Evolutionary conservation across 306 rosid species (phyloP).

Genomic region (Vicia villosa): DNA sequence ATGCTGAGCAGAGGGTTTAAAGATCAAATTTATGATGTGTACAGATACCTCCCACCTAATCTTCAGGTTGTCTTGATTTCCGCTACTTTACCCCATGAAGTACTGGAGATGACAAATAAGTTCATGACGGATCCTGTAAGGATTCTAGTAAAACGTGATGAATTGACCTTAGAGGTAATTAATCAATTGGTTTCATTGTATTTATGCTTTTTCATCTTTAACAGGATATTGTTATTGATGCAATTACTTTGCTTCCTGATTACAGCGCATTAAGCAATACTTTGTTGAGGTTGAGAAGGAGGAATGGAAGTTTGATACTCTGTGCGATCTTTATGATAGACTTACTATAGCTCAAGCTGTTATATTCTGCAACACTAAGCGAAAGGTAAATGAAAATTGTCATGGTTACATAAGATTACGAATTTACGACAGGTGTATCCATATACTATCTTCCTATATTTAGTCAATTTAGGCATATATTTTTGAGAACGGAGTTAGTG

Average conservation of each 20-base stretch:
- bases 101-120: slow-evolving; percentile 89
- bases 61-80: too few species aligned
- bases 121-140: slow-evolving; percentile 95
- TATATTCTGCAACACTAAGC: not conserved
- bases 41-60: too few species aligned
- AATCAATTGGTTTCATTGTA: not conserved
- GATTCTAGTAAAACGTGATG: slow-evolving; percentile 98
- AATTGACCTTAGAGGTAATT: slow-evolving; percentile 84
- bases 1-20: too few species aligned
- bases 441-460: too few species aligned
- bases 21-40: too few species aligned
- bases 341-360: slow-evolving; percentile 96
- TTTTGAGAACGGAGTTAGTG: too few species aligned
- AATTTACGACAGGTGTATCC: too few species aligned
- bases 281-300: slow-evolving; percentile 94
- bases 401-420: not conserved
- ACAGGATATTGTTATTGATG: not conserved
- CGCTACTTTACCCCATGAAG: too few species aligned
- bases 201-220: too few species aligned
- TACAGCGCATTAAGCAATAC: slow-evolving; percentile 94
- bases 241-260: not conserved
- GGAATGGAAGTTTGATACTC: slow-evolving; percentile 95
- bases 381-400: not conserved
- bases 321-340: slow-evolving; percentile 94
- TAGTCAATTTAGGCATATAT: too few species aligned